Percentiles rank a stretch among this genome's conserved stretches.
Evolutionary conservation across 163 green algal species (phyloP).

Genomic region (Chlamydomonas reinhardtii): DNA sequence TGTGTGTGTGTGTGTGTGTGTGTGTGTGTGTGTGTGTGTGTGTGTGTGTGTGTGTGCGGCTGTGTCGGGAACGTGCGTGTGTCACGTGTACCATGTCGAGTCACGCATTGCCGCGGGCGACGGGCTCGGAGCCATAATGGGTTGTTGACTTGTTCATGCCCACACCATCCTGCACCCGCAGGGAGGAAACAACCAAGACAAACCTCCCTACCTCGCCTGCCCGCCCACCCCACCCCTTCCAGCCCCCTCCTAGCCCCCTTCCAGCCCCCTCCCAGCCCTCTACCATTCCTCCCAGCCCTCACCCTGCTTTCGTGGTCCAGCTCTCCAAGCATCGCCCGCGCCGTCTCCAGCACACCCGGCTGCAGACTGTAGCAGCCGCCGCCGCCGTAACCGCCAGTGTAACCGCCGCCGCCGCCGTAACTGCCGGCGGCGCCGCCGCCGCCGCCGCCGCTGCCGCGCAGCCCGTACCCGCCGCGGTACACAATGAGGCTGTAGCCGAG

Average conservation of each 20-base stretch:
- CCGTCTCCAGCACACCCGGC: slow-evolving; percentile 12
- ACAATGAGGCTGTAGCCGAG: slow-evolving; percentile 26
- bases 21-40: neutral
- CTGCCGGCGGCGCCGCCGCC: neutral
- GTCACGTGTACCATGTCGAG: no score
- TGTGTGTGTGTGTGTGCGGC: neutral
- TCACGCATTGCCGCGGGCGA: no score
- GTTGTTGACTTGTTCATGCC: no score
- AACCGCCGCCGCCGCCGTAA: neutral
- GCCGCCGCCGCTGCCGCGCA: neutral
- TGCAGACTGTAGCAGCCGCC: slow-evolving; percentile 43
- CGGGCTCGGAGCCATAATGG: no score
- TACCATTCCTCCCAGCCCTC: no score
- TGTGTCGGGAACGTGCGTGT: neutral
- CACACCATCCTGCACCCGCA: no score
- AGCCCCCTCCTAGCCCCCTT: no score
- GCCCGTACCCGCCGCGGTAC: slow-evolving; percentile 2
- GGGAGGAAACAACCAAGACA: no score
- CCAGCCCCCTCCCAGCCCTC: no score
- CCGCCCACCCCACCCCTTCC: no score
- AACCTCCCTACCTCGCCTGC: no score
- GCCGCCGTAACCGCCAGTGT: neutral
- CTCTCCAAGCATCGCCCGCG: neutral
- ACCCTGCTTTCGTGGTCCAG: slow-evolving; percentile 14
- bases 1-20: no score